Evolutionary conservation across 768 basidiomycete species (phyloP).

Genomic region (Basidioascus undulatus): DNA sequence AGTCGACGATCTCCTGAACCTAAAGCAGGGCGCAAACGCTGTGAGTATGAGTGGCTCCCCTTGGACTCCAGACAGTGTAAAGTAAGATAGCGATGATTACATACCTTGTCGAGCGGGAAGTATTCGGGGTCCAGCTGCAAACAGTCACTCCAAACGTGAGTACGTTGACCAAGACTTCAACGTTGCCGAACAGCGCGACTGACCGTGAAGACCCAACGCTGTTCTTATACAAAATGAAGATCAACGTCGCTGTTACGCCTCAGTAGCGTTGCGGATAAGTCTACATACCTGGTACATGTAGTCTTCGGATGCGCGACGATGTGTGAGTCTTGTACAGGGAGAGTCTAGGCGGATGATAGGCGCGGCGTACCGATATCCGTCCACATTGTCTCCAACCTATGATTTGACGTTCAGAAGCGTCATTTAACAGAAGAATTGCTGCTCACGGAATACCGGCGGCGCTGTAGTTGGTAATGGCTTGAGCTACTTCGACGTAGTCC

Average conservation of each 20-base stretch:
- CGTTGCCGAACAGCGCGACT: too few relatives aligned
- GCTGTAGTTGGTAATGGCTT: background rate
- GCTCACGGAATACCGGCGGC: conserved; percentile 3
- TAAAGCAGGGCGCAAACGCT: too few relatives aligned
- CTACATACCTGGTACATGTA: conserved; percentile 51
- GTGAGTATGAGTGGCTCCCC: too few relatives aligned
- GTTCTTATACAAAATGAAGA: too few relatives aligned
- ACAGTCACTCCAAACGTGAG: too few relatives aligned
- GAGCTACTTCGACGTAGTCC: conserved; percentile 4
- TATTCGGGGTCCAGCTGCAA: conserved; percentile 41
- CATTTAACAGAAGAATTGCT: background rate
- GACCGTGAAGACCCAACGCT: conserved; percentile 42
- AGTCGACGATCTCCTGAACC: conserved; percentile 38
- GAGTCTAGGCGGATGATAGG: too few relatives aligned
- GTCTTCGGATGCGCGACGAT: conserved; percentile 12
- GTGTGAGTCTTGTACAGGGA: background rate
- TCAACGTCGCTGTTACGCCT: too few relatives aligned
- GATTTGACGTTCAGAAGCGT: background rate
- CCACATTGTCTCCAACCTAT: conserved; percentile 1
- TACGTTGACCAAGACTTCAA: too few relatives aligned
- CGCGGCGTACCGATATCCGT: conserved; percentile 8
- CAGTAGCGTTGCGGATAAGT: too few relatives aligned
- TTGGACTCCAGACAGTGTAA: too few relatives aligned
- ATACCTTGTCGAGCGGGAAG: conserved; percentile 37
- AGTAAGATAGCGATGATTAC: too few relatives aligned